Percentiles rank a stretch among this genome's conserved stretches.
Evolutionary conservation across 495 filamentous ascomycete species (phyloP).

Genomic region (Tuber borchii): DNA sequence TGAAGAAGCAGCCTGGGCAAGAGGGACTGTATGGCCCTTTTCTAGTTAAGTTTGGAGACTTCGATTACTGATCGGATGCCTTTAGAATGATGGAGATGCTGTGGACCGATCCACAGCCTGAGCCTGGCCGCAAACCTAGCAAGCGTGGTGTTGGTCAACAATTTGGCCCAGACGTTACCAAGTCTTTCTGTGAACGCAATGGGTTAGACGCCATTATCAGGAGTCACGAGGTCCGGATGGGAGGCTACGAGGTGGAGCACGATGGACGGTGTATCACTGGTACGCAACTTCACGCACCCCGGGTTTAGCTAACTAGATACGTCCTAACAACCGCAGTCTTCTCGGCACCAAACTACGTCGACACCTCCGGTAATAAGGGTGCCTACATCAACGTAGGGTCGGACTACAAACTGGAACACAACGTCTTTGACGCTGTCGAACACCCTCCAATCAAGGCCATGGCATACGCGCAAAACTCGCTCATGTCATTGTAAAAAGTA

Average conservation of each 20-base stretch:
- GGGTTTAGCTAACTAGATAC: conserved; percentile 14
- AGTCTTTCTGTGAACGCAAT: conserved; percentile 93
- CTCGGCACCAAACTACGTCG: conserved; percentile 95
- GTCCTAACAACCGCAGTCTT: conserved; percentile 57
- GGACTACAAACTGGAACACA: conserved; percentile 81
- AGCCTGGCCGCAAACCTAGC: conserved; percentile 81
- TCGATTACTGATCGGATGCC: conserved; percentile 3
- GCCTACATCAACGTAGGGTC: conserved; percentile 96
- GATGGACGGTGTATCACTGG: conserved; percentile 93
- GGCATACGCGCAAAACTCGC: conserved; percentile 77
- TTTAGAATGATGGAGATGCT: conserved; percentile 97
- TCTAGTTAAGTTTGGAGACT: neutral
- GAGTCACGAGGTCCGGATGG: conserved; percentile 96
- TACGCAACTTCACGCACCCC: conserved; percentile 42
- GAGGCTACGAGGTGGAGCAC: conserved; percentile 95
- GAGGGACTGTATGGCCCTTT: conserved; percentile 53
- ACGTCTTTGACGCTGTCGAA: conserved; percentile 91
- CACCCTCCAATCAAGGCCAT: conserved; percentile 93
- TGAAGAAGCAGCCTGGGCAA: conserved; percentile 92
- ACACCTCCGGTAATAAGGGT: conserved; percentile 94
- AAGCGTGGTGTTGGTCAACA: conserved; percentile 95
- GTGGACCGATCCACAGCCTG: conserved; percentile 90
- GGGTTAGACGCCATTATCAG: conserved; percentile 90
- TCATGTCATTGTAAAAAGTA: conserved; percentile 54
- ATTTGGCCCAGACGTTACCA: conserved; percentile 95